Evolutionary conservation across 345 rosid species (phyloP), one percentile per base, ranked within the genome.

Genomic region (Salix viminalis): DNA sequence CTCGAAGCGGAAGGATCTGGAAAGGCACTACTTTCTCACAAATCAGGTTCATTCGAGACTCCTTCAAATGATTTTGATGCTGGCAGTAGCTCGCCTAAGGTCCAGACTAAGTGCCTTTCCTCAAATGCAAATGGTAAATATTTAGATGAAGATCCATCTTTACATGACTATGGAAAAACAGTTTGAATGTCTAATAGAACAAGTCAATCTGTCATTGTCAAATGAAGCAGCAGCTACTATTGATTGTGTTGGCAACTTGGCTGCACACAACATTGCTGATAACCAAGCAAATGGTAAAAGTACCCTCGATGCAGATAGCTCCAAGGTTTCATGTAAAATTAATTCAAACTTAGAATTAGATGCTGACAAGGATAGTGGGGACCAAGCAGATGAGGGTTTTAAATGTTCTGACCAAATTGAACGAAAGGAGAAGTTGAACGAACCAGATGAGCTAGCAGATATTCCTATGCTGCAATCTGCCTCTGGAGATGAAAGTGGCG

Each of bases 401-500:
- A 80, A 79, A 58, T 65, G 37, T 77, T 78, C 79, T 62, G 80
- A 77, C 44, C 80, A 80, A 75, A 84, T 71, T 60, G 88, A 83
- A 68, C 84, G 79, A 69, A 82, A 78, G 65, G 79, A 76, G 72
- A 87, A 86, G 85, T 79, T 79, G 30, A 83, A 72, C 48, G 79
- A 81, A 78, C 76, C 74, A 70, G 85, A 75, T 67, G 82, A 83
- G 58, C 71, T 80, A 37, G 61, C 85, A 75, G 83, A 79, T 61
- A 58, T 81, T 68, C 81, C 85, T 75, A 79, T 73, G 65, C 60
- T 67, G 56, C 81, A 83, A 75, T 86, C 87, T 78, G 74, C 75
- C 77, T 85, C 90, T 70, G 86, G 81, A 56, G 87, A 93, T 78
- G 97, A 92, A 71, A 83, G 91, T 67, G 92, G 88, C 37, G 99